Evolutionary conservation across 2,329 filamentous ascomycete genomes (phyloP), one percentile per base, ranked within the genome.

Genomic region (Exophiala sp.): DNA sequence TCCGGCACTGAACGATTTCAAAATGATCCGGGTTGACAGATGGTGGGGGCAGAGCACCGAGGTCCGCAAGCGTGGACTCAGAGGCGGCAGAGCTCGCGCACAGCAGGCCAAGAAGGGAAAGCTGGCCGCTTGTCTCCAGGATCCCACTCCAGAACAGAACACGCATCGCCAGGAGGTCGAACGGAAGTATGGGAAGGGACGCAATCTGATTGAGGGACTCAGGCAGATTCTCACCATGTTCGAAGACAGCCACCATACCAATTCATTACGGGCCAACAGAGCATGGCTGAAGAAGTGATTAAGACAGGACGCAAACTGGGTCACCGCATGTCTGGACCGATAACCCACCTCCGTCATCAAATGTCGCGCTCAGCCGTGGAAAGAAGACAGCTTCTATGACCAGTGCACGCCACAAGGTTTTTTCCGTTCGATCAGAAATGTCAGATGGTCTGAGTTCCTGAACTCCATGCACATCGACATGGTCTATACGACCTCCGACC

Each of bases 41-140:
- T 38, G 54, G n/a, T 55, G 55, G 51, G 29, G 18, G 5, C 29
- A 48, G 14, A 52, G 55, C 40, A 10, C 38, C 10, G 44, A 58
- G 36, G 12, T 58, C 44, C 51, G 55, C 38, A 53, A 35, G 34
- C 45, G 53, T 20, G 53, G 57, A 11, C 47, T 59, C 7, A 32
- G 18, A 12, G 53, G 57, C 16, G 57, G 57, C 32, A 47, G 33
- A 12, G 57, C 57, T 11, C 53, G 57, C 39, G 51, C 47, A 39
- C 45, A 50, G 24, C 38, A 42, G 9, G 39, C 34, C 8, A 47
- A 40, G 16, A 40, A 12, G 18, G 43, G 47, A 18, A 43, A 24
- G 5, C 7, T 12, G 3, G 56, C 53, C 39, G 42, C 50, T 4
- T 50, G 20, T 9, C 38, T 54, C 38, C 18, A 34, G 2, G 18